A percentile compares a stretch with the other conserved stretches of the same genome.
These are phyloP conservation scores for Ascosphaera aggregata DNA, from an alignment of 2,329 filamentous ascomycete genomes.

Conservation along the genomic window DNA sequence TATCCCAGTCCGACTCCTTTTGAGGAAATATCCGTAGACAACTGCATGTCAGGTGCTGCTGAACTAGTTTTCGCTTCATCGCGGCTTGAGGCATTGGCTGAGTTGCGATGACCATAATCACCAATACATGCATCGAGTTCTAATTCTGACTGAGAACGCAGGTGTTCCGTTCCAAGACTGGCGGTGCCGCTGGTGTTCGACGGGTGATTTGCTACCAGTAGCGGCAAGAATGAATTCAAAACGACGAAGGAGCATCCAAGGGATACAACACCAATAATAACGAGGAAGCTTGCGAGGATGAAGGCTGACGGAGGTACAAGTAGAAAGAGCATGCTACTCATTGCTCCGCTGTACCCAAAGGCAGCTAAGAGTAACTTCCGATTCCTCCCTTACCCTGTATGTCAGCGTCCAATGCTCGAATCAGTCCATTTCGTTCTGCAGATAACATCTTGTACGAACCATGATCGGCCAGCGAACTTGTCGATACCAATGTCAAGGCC, in stretches of 20 bases:
- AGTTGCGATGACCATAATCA: constrained; percentile 3
- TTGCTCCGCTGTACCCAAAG: constrained; percentile 58
- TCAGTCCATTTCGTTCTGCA: no score
- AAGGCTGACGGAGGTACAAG: constrained; percentile 54
- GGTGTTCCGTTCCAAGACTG: constrained; percentile 7
- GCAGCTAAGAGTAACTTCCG: constrained; percentile 60
- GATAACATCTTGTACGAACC: no score
- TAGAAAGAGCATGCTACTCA: constrained; percentile 68
- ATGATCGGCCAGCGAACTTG: constrained; percentile 43
- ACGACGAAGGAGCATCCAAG: constrained; percentile 83
- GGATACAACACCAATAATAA: constrained; percentile 68
- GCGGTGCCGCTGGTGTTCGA: constrained; percentile 18
- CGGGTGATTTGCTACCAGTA: constrained; percentile 65
- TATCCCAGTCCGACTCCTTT: constrained; percentile 81
- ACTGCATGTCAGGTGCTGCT: constrained; percentile 41
- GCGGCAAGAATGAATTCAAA: constrained; percentile 71
- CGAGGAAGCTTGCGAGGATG: constrained; percentile 52
- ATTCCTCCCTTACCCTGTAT: constrained; percentile 18
- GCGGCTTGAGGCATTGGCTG: constrained; percentile 1
- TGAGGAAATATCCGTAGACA: constrained; percentile 72
- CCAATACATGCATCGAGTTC: constrained; percentile 9
- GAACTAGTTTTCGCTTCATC: constrained; percentile 3
- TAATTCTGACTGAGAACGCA: constrained; percentile 9
- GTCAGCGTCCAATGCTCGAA: no score
- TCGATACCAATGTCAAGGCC: constrained; percentile 61